phyloP scores from a whole-genome alignment of 2,329 filamentous ascomycete species.

The Neofusicoccum sp. region DNA sequence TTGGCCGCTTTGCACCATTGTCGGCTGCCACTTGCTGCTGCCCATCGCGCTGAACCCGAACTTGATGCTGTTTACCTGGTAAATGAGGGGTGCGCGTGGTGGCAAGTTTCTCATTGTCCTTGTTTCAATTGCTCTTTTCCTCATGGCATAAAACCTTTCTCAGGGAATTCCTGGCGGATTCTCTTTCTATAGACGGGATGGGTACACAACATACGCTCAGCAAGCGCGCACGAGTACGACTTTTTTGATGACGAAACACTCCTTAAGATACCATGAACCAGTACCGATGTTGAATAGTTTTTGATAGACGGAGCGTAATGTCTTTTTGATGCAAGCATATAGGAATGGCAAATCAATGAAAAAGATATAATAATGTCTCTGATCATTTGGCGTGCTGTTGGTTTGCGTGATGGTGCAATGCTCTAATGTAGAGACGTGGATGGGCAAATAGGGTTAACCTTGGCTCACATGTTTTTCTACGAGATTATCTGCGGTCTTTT shows the following conservation, averaged over 20 bases:
- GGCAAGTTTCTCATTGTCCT: too few species aligned
- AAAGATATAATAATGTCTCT: too few species aligned
- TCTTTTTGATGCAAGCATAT: not conserved
- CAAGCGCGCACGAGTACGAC: not conserved
- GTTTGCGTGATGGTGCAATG: too few species aligned
- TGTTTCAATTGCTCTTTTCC: too few species aligned
- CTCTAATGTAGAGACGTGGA: too few species aligned
- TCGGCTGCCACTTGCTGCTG: slow-evolving; percentile 56
- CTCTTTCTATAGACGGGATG: slow-evolving; percentile 1
- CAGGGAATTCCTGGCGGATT: not conserved
- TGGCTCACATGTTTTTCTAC: too few species aligned
- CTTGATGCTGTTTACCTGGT: slow-evolving; percentile 64
- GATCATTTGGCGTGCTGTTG: too few species aligned
- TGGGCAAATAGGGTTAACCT: too few species aligned
- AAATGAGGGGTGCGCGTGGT: too few species aligned
- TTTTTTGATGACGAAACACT: not conserved
- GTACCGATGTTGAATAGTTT: too few species aligned
- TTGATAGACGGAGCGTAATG: slow-evolving; percentile 14
- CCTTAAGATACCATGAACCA: slow-evolving; percentile 2
- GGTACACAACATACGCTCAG: not conserved
- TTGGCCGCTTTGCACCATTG: slow-evolving; percentile 54
- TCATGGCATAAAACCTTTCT: too few species aligned
- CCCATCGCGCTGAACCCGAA: slow-evolving; percentile 62
- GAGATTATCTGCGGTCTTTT: too few species aligned
- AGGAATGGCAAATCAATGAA: not conserved